Evolutionary conservation across 805 yeast genomes (phyloP), one percentile per base, ranked within the genome.

Genomic region (Cyberlindnera xishuangbannaensis): DNA sequence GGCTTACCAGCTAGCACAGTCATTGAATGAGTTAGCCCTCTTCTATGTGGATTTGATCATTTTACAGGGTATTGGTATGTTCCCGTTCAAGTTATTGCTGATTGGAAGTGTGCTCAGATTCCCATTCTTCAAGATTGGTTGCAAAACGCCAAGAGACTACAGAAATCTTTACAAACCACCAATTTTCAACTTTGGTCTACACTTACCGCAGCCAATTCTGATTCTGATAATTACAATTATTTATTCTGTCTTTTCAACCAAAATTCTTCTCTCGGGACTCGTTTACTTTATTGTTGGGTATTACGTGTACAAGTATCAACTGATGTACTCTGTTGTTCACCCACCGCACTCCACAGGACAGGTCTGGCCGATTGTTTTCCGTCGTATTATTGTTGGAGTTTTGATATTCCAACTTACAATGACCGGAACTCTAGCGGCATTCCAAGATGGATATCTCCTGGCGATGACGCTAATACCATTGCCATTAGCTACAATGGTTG

Each of bases 281-380:
- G 65, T 81, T 1, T 90, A 92, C 57, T 90, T 90, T 54, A 58
- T 83, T 12, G 61, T 86, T 36, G 97, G 97, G 0, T 90, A 77
- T 56, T 80, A 78, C 54, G 95, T 88, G 7, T 86, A 78, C 69
- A 90, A 90, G 59, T 90, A 88, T 56, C 96, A 87, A 58, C 65
- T 90, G 39, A 64, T 92, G 44, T 90, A 85, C 55, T 82, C 95
- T 0, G 81, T 92, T 64, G 87, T 86, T 20, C 97, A 92, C 56
- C 88, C 95, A 8, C 96, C 94, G 24, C 97, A 92, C 59, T 87
- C 96, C 0, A 92, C 96, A 0, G 98, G 97, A 1, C 83, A 83
- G 53, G 94, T 90, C 1, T 90, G 97, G 97, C 95, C 96, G 1
- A 64, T 87, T 30, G 78, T 90, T 3, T 82, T 83, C 51, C 69